A percentile compares a stretch with the other conserved stretches of the same genome.
phyloP scores from a whole-genome alignment of 2,329 filamentous ascomycete genomes.

The Cadophora sp. region DNA sequence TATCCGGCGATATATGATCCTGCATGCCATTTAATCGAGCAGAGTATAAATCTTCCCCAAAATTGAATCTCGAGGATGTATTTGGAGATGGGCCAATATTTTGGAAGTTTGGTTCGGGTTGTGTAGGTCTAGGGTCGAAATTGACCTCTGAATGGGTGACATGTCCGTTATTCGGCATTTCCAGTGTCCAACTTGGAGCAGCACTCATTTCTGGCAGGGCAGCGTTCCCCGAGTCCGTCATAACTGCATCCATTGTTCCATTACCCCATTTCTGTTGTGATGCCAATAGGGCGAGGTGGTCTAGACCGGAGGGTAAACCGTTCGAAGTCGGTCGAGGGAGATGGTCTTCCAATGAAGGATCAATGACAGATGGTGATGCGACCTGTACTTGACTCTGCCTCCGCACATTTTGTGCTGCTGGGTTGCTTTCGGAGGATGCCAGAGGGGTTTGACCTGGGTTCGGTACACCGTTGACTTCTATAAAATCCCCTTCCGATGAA shows the following conservation, averaged over 20 bases:
- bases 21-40: conserved; percentile 29
- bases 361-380: conserved; percentile 35
- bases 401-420: conserved; percentile 23
- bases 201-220: conserved; percentile 27
- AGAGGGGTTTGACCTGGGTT: conserved; percentile 1
- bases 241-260: conserved; percentile 31
- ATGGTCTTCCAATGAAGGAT: conserved; percentile 34
- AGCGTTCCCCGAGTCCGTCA: conserved; percentile 29
- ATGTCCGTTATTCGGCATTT: conserved; percentile 26
- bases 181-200: conserved; percentile 30
- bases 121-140: conserved; percentile 27
- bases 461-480: conserved; percentile 25
- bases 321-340: conserved; percentile 28
- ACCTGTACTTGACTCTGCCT: conserved; percentile 23
- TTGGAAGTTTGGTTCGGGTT: conserved; percentile 31
- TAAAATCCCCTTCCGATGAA: conserved; percentile 32
- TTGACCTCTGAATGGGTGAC: conserved; percentile 28
- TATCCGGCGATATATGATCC: conserved; percentile 33
- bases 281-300: conserved; percentile 36
- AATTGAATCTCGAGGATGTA: conserved; percentile 26
- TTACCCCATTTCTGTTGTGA: conserved; percentile 37
- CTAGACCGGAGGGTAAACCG: conserved; percentile 34
- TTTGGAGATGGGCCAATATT: conserved; percentile 31
- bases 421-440: conserved; percentile 14
- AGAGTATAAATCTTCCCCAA: conserved; percentile 34